Evolutionary conservation across 139 green algal species (phyloP).

Genomic region (Chlamydomonas applanata): DNA sequence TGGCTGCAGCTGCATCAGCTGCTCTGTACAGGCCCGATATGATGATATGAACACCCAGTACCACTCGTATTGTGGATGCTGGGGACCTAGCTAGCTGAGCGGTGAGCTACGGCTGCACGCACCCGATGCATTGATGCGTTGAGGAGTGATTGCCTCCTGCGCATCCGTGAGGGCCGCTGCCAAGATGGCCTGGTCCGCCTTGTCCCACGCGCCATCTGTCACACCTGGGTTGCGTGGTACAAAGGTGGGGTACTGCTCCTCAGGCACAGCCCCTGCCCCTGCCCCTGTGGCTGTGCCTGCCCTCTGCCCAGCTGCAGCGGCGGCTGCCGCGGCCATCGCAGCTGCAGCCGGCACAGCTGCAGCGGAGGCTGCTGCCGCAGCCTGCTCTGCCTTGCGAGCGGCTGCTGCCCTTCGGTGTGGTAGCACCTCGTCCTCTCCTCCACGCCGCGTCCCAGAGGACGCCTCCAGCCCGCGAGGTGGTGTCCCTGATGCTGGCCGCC

Average conservation of each 20-base stretch:
- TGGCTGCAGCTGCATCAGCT: too few relatives aligned
- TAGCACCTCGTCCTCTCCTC: too few relatives aligned
- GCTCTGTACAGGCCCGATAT: too few relatives aligned
- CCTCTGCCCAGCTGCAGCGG: not conserved
- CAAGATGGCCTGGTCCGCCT: constrained; percentile 30
- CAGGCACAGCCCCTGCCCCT: not conserved
- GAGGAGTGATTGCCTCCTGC: not conserved
- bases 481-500: too few relatives aligned
- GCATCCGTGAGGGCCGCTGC: constrained; percentile 22
- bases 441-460: too few relatives aligned
- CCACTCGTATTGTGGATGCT: too few relatives aligned
- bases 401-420: too few relatives aligned
- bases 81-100: too few relatives aligned
- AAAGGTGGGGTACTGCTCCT: constrained; percentile 30
- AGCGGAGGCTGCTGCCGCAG: too few relatives aligned
- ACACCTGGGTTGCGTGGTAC: constrained; percentile 46
- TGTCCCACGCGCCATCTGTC: constrained; percentile 41
- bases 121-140: not conserved
- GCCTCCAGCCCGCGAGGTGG: too few relatives aligned
- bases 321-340: not conserved
- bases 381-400: too few relatives aligned
- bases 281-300: not conserved
- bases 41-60: too few relatives aligned
- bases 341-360: not conserved
- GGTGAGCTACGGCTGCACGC: not conserved